Evolutionary conservation across 345 rosid genomes (phyloP).

Genomic region (Clarkia xantiana): DNA sequence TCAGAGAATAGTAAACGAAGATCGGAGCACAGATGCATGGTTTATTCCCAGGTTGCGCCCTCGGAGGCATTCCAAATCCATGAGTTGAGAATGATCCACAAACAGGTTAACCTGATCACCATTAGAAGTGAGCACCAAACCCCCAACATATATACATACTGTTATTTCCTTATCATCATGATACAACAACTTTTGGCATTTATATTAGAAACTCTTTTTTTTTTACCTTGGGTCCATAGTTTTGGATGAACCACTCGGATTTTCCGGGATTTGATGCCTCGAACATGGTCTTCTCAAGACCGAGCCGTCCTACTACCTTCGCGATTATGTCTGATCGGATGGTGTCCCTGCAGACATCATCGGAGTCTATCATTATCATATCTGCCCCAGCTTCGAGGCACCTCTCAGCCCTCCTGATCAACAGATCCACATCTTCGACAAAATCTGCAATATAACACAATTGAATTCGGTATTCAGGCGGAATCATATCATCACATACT

Average conservation of each 20-base stretch:
- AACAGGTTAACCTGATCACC: conserved; percentile 76
- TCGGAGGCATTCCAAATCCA: conserved; percentile 73
- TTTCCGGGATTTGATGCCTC: conserved; percentile 64
- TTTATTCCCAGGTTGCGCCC: conserved; percentile 50
- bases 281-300: conserved; percentile 87
- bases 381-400: conserved; percentile 95
- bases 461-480: neutral
- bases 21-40: conserved; percentile 35
- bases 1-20: conserved; percentile 35
- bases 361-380: conserved; percentile 86
- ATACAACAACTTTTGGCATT: neutral
- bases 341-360: conserved; percentile 61
- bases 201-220: neutral
- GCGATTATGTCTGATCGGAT: conserved; percentile 69
- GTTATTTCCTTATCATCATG: conserved; percentile 36
- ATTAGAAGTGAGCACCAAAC: too few species aligned
- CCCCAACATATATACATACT: too few species aligned
- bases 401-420: conserved; percentile 87
- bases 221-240: conserved; percentile 68
- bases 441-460: conserved; percentile 23
- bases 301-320: conserved; percentile 65
- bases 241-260: conserved; percentile 73
- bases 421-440: conserved; percentile 68
- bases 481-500: too few species aligned
- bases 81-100: conserved; percentile 81